Evolutionary conservation across 352 stramenopile species (phyloP), one percentile per base, ranked within the genome.

Genomic region (Globisporangium acanthophoron): DNA sequence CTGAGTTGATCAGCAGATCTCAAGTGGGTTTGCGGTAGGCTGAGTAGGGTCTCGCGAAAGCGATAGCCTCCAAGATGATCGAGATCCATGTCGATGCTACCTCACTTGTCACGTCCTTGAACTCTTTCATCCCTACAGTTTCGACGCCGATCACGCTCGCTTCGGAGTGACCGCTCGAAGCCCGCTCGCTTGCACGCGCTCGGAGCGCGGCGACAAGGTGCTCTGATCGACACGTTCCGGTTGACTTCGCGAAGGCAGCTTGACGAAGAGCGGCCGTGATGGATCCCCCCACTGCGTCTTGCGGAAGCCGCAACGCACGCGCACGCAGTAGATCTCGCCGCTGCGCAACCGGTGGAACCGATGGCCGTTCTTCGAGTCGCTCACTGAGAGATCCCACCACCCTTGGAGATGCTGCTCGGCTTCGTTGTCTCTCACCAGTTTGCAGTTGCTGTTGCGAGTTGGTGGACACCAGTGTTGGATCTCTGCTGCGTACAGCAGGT

Each of bases 401-500:
- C 3, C 40, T 13, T 33, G 35, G 15, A 1, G 24, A 16, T 21
- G n/a, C 3, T 29, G 20, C 8, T 49, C 44, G 29, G 1, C 4
- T 16, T 49, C 44, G n/a, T n/a, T 24, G 16, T 9, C 12, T 29
- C 20, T 49, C 24, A 8, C 27, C 46, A 35, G 1, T 1, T 24
- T 58, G 9, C 13, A 54, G 43, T 15, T 29, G 37, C 21, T 15
- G 35, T 9, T 29, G 29, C 13, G 48, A 27, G 18, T 24, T 43
- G 29, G 5, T 9, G 18, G 13, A 59, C 31, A 16, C 52, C 60
- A 62, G 21, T 59, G 59, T 21, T 59, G 64, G 41, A 79, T 72
- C 49, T 76, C 65, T 0, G 66, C 65, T 0, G 69, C 56, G 46
- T 76, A 76, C 18, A 73, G 18, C 15, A 79, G 55, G 20, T 69